phyloP scores from a whole-genome alignment of 1,284 basidiomycete genomes.

The Apiotrichum gamsii region DNA sequence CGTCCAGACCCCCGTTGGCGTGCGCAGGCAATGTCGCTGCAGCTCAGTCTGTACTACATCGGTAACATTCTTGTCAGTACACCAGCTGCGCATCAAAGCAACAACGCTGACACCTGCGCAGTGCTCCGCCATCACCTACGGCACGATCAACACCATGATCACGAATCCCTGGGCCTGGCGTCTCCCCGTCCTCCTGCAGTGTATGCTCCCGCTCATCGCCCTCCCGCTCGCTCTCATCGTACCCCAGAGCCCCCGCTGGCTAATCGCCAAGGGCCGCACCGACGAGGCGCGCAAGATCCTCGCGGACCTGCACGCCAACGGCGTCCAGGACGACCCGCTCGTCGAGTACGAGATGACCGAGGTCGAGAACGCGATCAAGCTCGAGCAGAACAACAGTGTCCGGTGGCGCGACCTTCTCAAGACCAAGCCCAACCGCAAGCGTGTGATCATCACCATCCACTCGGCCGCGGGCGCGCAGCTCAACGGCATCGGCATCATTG shows the following conservation, averaged over 20 bases:
- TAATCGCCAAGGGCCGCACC: slow-evolving; percentile 35
- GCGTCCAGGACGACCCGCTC: slow-evolving; percentile 14
- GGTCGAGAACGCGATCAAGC: slow-evolving; percentile 21
- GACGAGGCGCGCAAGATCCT: slow-evolving; percentile 34
- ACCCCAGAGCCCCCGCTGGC: slow-evolving; percentile 46
- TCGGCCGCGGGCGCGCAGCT: background rate
- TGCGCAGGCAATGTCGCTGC: slow-evolving; percentile 10
- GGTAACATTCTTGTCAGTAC: slow-evolving; percentile 12
- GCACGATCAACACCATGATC: slow-evolving; percentile 9
- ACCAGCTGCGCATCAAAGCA: no score
- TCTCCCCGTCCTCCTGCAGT: slow-evolving; percentile 60
- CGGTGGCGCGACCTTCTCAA: slow-evolving; percentile 26
- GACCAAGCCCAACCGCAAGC: slow-evolving; percentile 43
- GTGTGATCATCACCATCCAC: slow-evolving; percentile 37
- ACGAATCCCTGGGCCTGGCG: slow-evolving; percentile 36
- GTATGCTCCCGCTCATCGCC: no score
- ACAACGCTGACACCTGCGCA: no score
- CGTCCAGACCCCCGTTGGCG: slow-evolving; percentile 2
- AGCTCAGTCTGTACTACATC: slow-evolving; percentile 8
- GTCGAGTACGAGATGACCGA: slow-evolving; percentile 15
- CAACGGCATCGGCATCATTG: slow-evolving; percentile 3
- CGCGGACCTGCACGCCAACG: slow-evolving; percentile 30
- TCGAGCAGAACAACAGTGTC: slow-evolving; percentile 25
- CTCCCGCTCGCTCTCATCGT: background rate
- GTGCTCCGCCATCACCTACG: no score